phyloP scores from a whole-genome alignment of 1,284 basidiomycete species.

The Cronartium ribicola region DNA sequence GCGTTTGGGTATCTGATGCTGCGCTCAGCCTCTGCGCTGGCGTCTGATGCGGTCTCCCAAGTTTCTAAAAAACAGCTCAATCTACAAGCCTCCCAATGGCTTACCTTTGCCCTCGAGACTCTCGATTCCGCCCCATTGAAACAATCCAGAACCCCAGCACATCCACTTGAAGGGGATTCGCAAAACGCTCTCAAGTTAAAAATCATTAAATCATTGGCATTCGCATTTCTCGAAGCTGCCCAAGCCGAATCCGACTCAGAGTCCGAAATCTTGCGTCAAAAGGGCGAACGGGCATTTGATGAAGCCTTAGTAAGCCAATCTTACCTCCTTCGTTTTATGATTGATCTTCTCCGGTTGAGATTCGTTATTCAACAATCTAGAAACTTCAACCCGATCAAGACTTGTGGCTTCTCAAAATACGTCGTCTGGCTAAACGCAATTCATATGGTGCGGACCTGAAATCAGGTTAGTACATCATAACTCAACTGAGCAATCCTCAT shows the following conservation, averaged over 20 bases:
- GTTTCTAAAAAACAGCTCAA: not conserved
- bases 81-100: constrained; percentile 36
- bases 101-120: constrained; percentile 23
- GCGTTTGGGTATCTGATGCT: constrained; percentile 19
- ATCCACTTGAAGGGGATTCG: constrained; percentile 3
- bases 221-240: constrained; percentile 31
- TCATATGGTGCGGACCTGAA: constrained; percentile 21
- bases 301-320: constrained; percentile 31
- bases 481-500: too few species aligned
- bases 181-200: constrained; percentile 27
- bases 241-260: constrained; percentile 9
- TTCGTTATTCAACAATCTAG: constrained; percentile 5
- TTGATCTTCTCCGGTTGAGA: not conserved
- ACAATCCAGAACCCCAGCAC: not conserved
- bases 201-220: constrained; percentile 32
- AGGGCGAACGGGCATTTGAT: constrained; percentile 38
- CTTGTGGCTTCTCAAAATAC: constrained; percentile 36
- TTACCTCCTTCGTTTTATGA: too few species aligned
- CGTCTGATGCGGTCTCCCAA: not conserved
- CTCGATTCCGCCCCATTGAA: constrained; percentile 19
- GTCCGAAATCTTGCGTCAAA: constrained; percentile 13
- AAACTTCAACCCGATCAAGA: constrained; percentile 22
- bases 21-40: not conserved
- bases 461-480: constrained; percentile 11
- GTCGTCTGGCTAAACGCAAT: constrained; percentile 15